Evolutionary conservation across 106 monocot species (phyloP), one percentile per base, ranked within the genome.

Genomic region (Acanthochlamys bracteata): DNA sequence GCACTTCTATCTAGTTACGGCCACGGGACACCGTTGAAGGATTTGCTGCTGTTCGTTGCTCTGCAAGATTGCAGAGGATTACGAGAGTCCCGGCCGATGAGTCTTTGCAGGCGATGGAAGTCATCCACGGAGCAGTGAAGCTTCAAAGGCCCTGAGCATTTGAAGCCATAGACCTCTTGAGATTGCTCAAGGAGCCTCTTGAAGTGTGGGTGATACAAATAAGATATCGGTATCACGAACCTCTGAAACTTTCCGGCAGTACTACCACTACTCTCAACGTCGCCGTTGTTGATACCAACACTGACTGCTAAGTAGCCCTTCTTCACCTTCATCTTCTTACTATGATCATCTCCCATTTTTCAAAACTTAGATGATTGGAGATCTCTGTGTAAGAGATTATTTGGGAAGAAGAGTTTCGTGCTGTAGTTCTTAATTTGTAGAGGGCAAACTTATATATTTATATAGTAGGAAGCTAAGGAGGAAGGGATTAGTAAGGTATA

Each of bases 91-190:
- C 57, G 42, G 19, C 59, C 66, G 13, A 73, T 57, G 19, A 66
- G 59, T 66, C 59, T 24, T 20, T 57, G 41, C 20, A 73, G 57
- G 21, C 20, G 65, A 46, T 66, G 65, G 47, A 73, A 73, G 39
- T 73, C 73, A 40, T 73, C 66, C 0, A 73, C 73, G 0, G 66
- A 73, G 66, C 73, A 73, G 4, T 65, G 73, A 6, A 66, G 59
- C 49, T 41, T 73, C 27, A 66, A 42, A 4, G 59, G 73, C 0
- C 66, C 66, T 10, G 73, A 51, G 6, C 57, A 66, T 49, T 60
- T 65, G 39, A 47, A 73, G 0, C 73, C 66, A 14, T 73, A 73
- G 19, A 58, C 27, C 39, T 73, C 73, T 11, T 60, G 46, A 3
- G 66, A 65, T 19, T 33, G 45, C 16, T 73, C 73, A 6, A 73